Evolutionary conservation across 495 filamentous ascomycete genomes (phyloP).

Genomic region (Immersiella caudata): DNA sequence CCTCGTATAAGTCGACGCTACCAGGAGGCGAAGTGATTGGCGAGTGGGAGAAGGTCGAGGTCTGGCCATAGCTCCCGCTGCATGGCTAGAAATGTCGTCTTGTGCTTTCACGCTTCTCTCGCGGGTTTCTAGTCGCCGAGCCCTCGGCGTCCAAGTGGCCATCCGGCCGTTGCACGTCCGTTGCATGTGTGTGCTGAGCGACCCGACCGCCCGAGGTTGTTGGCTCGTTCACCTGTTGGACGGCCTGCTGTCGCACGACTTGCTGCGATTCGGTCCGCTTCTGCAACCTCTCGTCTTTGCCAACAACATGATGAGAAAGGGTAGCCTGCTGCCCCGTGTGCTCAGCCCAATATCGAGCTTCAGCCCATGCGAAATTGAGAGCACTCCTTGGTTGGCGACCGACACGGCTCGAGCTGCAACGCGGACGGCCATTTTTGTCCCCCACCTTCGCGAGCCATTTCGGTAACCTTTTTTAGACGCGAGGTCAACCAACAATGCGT

Average conservation of each 20-base stretch:
- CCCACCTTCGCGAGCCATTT: constrained; percentile 1
- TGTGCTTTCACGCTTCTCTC: not conserved
- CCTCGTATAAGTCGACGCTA: constrained; percentile 29
- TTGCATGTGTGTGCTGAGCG: not conserved
- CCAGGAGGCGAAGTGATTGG: constrained; percentile 48
- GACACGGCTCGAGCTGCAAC: constrained; percentile 6
- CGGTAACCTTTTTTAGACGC: not conserved
- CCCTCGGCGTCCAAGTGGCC: not conserved
- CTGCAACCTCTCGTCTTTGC: not conserved
- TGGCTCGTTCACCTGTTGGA: not conserved
- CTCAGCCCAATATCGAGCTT: constrained; percentile 9
- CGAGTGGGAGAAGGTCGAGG: constrained; percentile 75
- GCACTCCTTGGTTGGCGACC: not conserved
- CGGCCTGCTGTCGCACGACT: not conserved
- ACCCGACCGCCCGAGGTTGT: not conserved
- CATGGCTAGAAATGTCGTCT: not conserved
- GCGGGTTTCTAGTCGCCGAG: not conserved
- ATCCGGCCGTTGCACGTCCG: not conserved
- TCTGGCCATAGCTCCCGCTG: constrained; percentile 69
- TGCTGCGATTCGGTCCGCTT: not conserved
- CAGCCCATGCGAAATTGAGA: constrained; percentile 12
- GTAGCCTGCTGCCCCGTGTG: not conserved
- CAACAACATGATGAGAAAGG: not conserved
- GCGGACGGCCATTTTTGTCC: not conserved
- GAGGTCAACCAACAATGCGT: not conserved